Evolutionary conservation across 306 rosid genomes (phyloP), one percentile per base, ranked within the genome.

Genomic region (Argentina anserina): DNA sequence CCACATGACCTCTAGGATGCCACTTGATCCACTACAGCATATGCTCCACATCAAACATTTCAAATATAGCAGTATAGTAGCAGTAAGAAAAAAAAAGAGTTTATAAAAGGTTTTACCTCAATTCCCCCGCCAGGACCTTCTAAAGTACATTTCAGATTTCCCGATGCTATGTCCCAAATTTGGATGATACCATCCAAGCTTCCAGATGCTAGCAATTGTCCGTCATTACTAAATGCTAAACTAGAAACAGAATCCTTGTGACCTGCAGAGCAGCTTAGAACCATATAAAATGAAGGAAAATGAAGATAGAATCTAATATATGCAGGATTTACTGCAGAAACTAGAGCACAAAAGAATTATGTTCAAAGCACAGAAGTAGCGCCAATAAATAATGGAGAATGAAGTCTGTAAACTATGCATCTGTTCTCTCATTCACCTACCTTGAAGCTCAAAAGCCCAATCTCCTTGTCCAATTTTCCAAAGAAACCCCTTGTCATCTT

Each of bases 1-100:
- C 85, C 67, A 86, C 41, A 75, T 86, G 92, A 73, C 95, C 97
- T 79, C 86, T 88, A 29, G 98, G 97, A 85, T 94, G 95, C 98
- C 98, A 94, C 78, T 79, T 82, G 58, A 94, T 80, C 98, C 98
- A 94, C 98, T 94, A 83, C 72, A 73, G 81, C 72, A 42, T 65
- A 71, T 8, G 23, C 25, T 45, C 23, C 83, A 74, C 26, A 33
- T 76, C 73, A 55, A 69, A 75, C 33, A 36, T 63, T 74, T 20
- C 70, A 76, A 9, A 76, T 77, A 60, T 6, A 21, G 55, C 12
- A 39, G 60, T 21, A 79, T 17, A 36, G 45, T 33, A 68, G 9
- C 23, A 17, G 15, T n/a, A 37, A 69, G 37, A n/a, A n/a, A 29
- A 18, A 59, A 49, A 34, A 56, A 65, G 41, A 81, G 13, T 20